Base-by-base conservation (phyloP, 352 stramenopile genomes). In the Globisporangium mamillatum region DNA sequence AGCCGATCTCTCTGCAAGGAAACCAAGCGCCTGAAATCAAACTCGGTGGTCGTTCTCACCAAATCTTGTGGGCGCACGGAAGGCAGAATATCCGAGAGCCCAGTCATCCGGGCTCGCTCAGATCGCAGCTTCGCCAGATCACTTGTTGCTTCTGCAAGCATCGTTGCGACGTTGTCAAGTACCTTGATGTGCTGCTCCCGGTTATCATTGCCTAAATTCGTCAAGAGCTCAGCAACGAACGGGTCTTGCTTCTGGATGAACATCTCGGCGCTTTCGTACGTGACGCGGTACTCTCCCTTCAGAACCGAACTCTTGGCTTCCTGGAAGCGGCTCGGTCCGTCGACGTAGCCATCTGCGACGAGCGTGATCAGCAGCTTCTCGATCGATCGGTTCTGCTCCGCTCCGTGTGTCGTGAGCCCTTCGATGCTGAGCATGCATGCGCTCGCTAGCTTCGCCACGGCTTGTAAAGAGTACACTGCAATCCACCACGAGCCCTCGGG, bases 201-300 rank as follows among this genome's bases (percentile, higher is more conserved):
- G 0, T 62, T 6, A 5, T 41, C 63, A 8, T 14, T 10, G 2
- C 44, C 4, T 14, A 67, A 10, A 16, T 10, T 12, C 7, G 24
- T 27, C 20, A 57, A 22, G 25, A 53, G 18, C 29, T 32, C 53
- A 3, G 41, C 63, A 34, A 52, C 63, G 36, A 46, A 34, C 18
- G 54, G 16, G 3, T 41, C 53, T 38, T 68, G 54, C 63, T 63
- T 54, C 25, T 53, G 61, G 34, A 68, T 36, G 24, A 68, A 68
- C 63, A 68, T 68, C 38, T 62, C 63, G 25, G 36, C 63, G 25
- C 63, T 68, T 29, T 68, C 63, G 53, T 46, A 27, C 54, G 36
- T 57, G n/a, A 68, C 63, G 63, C 63, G 63, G 38, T 68, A 68
- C 24, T 68, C 63, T 16, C 63, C 63, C 25, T 59, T 53, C 7